Conservation (phyloP, 2,329 filamentous ascomycete genomes). For the Claviceps purpurea region DNA sequence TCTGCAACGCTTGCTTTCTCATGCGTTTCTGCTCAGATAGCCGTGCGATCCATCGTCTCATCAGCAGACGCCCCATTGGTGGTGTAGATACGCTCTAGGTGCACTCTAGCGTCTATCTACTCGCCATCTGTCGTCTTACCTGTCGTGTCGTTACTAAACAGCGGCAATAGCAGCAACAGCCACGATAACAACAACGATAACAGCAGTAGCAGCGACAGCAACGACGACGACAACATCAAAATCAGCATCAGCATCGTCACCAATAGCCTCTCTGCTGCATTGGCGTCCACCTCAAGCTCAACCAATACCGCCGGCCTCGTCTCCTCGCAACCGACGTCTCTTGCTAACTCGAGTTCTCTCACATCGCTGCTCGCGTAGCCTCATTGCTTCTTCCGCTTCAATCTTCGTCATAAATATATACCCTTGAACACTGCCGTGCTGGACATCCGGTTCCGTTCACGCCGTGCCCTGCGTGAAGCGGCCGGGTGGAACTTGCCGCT, state of each 20-base stretch:
- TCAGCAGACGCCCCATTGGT: no score
- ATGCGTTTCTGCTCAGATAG: neutral
- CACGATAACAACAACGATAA: neutral
- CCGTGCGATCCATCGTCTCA: neutral
- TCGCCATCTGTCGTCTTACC: neutral
- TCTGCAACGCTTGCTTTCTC: no score
- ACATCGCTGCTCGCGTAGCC: neutral
- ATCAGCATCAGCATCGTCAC: neutral
- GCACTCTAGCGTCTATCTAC: neutral
- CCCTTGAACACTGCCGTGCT: neutral
- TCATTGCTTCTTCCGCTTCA: neutral
- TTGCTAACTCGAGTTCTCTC: neutral
- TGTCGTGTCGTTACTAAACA: neutral
- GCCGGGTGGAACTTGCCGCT: neutral
- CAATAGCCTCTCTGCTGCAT: neutral
- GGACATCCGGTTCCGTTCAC: neutral
- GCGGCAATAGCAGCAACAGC: neutral
- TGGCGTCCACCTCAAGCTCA: neutral
- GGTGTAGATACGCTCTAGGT: no score
- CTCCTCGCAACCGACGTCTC: neutral
- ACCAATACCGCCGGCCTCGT: neutral
- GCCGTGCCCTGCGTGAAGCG: no score
- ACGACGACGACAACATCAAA: neutral
- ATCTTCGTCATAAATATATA: neutral
- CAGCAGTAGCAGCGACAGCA: neutral